Evolutionary conservation across 2,329 filamentous ascomycete species (phyloP).

Genomic region (Apiospora malaysiana): DNA sequence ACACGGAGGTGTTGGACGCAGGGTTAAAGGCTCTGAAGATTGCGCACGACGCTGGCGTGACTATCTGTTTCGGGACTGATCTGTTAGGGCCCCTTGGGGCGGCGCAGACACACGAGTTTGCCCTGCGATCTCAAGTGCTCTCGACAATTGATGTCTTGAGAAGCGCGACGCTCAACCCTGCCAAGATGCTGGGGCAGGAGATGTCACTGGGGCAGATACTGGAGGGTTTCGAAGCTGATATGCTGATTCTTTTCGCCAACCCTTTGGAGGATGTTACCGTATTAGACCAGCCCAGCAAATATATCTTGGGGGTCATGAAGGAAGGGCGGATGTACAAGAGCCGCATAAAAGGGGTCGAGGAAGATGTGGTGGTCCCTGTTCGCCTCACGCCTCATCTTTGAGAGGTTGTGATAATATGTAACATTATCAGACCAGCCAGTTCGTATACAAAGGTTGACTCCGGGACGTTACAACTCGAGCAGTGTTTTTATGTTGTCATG

Average conservation of each 20-base stretch:
- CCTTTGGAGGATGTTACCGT: conserved; percentile 58
- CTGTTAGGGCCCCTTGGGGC: conserved; percentile 55
- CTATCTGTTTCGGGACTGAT: conserved; percentile 60
- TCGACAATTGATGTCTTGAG: conserved; percentile 50
- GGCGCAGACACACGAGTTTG: conserved; percentile 57
- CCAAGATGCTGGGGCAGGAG: conserved; percentile 50
- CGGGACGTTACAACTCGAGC: too few relatives aligned
- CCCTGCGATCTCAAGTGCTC: conserved; percentile 49
- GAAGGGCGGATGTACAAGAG: conserved; percentile 51
- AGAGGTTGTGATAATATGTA: neutral
- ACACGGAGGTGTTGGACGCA: conserved; percentile 50
- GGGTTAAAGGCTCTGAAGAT: conserved; percentile 53
- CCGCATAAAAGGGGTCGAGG: conserved; percentile 25
- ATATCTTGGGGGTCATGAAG: conserved; percentile 56
- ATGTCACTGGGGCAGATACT: conserved; percentile 53
- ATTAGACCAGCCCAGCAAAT: conserved; percentile 51
- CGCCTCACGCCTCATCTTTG: conserved; percentile 24
- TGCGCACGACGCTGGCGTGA: conserved; percentile 55
- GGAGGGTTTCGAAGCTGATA: conserved; percentile 54
- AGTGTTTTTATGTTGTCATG: too few relatives aligned
- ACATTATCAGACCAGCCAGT: too few relatives aligned
- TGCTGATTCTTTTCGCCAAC: conserved; percentile 55
- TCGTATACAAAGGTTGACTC: too few relatives aligned
- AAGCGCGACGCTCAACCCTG: conserved; percentile 57
- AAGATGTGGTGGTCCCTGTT: conserved; percentile 26